Percentiles rank a stretch among this genome's conserved stretches.
These are phyloP conservation scores for Torrubiella hemipterigena DNA, from an alignment of 2,329 filamentous ascomycete species.

Conservation along the genomic window DNA sequence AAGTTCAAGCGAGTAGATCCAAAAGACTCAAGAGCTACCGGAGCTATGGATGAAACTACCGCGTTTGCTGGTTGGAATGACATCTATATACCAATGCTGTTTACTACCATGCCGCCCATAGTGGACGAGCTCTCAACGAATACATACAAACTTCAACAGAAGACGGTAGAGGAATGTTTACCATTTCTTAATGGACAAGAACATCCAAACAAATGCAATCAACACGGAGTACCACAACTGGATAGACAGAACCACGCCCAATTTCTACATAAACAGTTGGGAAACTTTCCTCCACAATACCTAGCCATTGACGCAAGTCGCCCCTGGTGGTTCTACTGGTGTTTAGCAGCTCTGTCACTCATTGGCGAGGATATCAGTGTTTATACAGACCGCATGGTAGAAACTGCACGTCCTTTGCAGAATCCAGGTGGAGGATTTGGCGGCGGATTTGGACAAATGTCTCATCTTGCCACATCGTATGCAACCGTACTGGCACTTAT, in stretches of 20 bases:
- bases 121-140: constrained; percentile 54
- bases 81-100: constrained; percentile 46
- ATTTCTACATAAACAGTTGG: constrained; percentile 49
- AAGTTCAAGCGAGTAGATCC: too few relatives aligned
- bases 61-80: too few relatives aligned
- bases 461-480: constrained; percentile 84
- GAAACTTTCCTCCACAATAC: constrained; percentile 56
- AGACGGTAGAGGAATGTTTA: constrained; percentile 56
- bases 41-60: too few relatives aligned
- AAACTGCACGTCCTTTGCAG: constrained; percentile 71
- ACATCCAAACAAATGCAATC: constrained; percentile 46
- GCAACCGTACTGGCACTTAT: constrained; percentile 68
- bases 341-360: constrained; percentile 59
- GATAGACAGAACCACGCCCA: constrained; percentile 47
- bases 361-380: constrained; percentile 61
- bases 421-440: constrained; percentile 79
- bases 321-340: constrained; percentile 95
- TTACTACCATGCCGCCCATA: constrained; percentile 47
- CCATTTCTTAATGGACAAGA: constrained; percentile 51
- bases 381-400: constrained; percentile 58
- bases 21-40: too few relatives aligned
- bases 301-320: constrained; percentile 72
- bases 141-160: constrained; percentile 56
- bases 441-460: constrained; percentile 81
- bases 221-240: constrained; percentile 63